Conservation (phyloP, 768 basidiomycete genomes). For the Collybiopsis confluens region DNA sequence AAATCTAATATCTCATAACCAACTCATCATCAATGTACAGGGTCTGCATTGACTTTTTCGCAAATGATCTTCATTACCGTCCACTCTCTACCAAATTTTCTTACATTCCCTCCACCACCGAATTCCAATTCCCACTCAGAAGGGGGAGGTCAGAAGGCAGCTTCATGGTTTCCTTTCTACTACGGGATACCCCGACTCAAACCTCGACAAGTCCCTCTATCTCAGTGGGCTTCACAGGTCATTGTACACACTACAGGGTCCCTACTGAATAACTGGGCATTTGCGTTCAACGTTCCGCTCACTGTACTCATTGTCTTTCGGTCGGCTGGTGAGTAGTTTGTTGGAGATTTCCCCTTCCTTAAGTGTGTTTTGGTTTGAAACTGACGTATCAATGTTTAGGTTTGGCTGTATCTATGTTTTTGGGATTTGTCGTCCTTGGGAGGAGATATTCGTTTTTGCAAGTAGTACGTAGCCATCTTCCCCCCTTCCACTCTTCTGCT, state of each 20-base stretch:
- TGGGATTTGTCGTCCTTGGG: slow-evolving; percentile 56
- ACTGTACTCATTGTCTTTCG: slow-evolving; percentile 82
- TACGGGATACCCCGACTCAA: slow-evolving; percentile 49
- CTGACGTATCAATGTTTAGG: slow-evolving; percentile 35
- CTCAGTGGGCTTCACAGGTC: slow-evolving; percentile 69
- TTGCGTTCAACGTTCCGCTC: slow-evolving; percentile 70
- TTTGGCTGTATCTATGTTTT: slow-evolving; percentile 71
- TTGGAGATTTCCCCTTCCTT: too few species aligned
- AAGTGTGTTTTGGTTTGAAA: not conserved
- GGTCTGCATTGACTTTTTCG: slow-evolving; percentile 78
- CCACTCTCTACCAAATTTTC: slow-evolving; percentile 61
- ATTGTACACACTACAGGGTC: slow-evolving; percentile 61
- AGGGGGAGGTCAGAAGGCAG: not conserved
- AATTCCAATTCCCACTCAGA: too few species aligned
- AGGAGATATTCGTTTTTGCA: slow-evolving; percentile 58
- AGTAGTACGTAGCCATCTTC: slow-evolving; percentile 40
- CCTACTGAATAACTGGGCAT: slow-evolving; percentile 79
- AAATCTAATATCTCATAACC: not conserved
- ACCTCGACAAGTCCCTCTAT: slow-evolving; percentile 63
- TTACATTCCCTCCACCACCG: too few species aligned
- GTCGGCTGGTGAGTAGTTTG: slow-evolving; percentile 55
- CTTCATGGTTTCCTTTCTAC: not conserved
- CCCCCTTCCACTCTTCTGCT: not conserved
- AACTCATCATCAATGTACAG: slow-evolving; percentile 26
- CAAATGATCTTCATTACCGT: slow-evolving; percentile 78